phyloP scores from a whole-genome alignment of 2,329 filamentous ascomycete genomes.

The Diaporthe vexans region DNA sequence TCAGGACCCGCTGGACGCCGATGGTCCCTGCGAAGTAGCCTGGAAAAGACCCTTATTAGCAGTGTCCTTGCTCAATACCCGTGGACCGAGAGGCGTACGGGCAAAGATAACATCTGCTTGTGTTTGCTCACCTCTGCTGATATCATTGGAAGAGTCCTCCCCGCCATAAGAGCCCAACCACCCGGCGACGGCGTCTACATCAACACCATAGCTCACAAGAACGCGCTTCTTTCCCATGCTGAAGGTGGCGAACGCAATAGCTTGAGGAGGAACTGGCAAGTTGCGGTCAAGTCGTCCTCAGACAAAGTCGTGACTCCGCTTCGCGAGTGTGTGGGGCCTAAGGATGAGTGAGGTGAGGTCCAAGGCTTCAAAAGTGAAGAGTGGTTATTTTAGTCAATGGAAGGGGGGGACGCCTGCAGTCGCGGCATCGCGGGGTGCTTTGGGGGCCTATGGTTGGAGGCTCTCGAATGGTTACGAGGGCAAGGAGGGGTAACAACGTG shows the following conservation, averaged over 20 bases:
- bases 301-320: no score
- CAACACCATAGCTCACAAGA: conserved; percentile 48
- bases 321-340: background rate
- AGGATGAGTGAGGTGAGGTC: background rate
- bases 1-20: conserved; percentile 74
- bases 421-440: conserved; percentile 10
- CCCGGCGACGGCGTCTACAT: conserved; percentile 51
- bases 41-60: conserved; percentile 45
- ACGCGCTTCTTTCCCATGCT: conserved; percentile 55
- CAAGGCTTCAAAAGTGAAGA: no score
- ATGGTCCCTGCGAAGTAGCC: conserved; percentile 78
- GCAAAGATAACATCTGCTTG: no score
- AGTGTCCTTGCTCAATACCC: background rate
- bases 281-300: background rate
- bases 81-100: no score
- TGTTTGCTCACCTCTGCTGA: conserved; percentile 47
- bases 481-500: background rate
- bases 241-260: background rate
- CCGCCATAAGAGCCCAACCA: conserved; percentile 52
- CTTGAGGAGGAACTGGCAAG: background rate
- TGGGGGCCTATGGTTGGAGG: background rate
- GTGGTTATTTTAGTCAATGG: background rate
- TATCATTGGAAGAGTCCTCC: conserved; percentile 51
- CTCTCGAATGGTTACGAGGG: no score
- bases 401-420: background rate